These are phyloP conservation scores for Prunus padus DNA, from an alignment of 306 rosid species.

Conservation along the genomic window DNA sequence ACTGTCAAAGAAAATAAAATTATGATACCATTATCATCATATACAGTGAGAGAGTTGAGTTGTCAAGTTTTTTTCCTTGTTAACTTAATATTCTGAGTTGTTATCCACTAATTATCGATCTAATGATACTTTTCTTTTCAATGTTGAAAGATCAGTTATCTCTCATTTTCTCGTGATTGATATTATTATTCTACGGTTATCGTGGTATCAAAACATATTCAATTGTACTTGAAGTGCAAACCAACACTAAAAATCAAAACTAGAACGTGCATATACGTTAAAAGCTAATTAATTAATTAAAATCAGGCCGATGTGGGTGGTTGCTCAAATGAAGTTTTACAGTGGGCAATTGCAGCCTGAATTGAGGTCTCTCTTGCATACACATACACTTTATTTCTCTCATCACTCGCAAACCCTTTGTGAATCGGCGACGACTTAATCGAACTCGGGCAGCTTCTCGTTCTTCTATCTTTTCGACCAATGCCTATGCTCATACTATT, in stretches of 20 bases:
- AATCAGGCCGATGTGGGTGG: conserved; percentile 11
- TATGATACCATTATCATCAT: too few species aligned
- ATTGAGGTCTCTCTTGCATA: conserved; percentile 37
- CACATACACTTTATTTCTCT: neutral
- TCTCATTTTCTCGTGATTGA: too few species aligned
- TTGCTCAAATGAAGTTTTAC: conserved; percentile 48
- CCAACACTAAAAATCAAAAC: neutral
- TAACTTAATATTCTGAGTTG: too few species aligned
- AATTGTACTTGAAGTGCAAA: neutral
- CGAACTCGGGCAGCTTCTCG: conserved; percentile 43
- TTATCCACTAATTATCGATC: too few species aligned
- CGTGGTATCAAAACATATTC: too few species aligned
- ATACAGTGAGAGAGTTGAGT: too few species aligned
- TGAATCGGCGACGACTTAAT: conserved; percentile 47
- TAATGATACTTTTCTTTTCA: too few species aligned
- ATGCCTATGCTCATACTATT: conserved; percentile 11
- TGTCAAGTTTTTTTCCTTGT: too few species aligned
- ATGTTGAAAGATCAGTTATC: too few species aligned
- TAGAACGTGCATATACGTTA: neutral
- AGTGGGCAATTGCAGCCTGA: conserved; percentile 63
- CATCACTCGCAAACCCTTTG: conserved; percentile 21
- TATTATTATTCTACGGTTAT: too few species aligned
- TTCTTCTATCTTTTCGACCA: conserved; percentile 26
- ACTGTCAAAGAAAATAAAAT: too few species aligned
- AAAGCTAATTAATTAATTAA: conserved; percentile 21